Evolutionary conservation across 2,329 filamentous ascomycete species (phyloP).

Genomic region (Huntiella abstrusa): DNA sequence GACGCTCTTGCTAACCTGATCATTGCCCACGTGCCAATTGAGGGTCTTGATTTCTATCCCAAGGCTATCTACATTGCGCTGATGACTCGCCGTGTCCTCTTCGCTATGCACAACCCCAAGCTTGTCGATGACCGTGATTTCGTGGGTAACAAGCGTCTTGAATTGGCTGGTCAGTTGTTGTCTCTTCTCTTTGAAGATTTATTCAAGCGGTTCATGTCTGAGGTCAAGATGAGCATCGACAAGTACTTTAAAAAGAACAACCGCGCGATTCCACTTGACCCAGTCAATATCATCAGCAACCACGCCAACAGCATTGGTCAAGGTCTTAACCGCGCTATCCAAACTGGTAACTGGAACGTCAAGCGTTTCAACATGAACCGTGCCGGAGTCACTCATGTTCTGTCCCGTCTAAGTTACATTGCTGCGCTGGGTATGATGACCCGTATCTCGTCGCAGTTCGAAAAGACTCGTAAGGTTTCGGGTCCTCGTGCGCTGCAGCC

Average conservation of each 20-base stretch:
- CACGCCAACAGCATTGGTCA: conserved; percentile 76
- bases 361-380: conserved; percentile 98
- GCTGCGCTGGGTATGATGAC: conserved; percentile 99
- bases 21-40: conserved; percentile 83
- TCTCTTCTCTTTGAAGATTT: conserved; percentile 91
- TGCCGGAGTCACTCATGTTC: conserved; percentile 87
- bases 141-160: conserved; percentile 90
- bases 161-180: conserved; percentile 83
- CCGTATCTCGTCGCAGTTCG: conserved; percentile 91
- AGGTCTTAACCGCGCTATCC: conserved; percentile 89
- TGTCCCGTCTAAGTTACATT: conserved; percentile 92
- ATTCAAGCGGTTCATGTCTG: conserved; percentile 84
- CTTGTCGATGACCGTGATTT: conserved; percentile 94
- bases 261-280: conserved; percentile 73
- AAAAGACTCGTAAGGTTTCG: conserved; percentile 93
- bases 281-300: conserved; percentile 63
- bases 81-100: conserved; percentile 90
- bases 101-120: conserved; percentile 77
- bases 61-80: conserved; percentile 92
- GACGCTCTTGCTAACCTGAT: conserved; percentile 86
- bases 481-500: conserved; percentile 90
- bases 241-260: conserved; percentile 91
- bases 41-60: conserved; percentile 84
- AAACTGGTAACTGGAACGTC: conserved; percentile 93
- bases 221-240: conserved; percentile 85